phyloP scores from a whole-genome alignment of 2,329 filamentous ascomycete genomes.

The Fusarium beomiforme region DNA sequence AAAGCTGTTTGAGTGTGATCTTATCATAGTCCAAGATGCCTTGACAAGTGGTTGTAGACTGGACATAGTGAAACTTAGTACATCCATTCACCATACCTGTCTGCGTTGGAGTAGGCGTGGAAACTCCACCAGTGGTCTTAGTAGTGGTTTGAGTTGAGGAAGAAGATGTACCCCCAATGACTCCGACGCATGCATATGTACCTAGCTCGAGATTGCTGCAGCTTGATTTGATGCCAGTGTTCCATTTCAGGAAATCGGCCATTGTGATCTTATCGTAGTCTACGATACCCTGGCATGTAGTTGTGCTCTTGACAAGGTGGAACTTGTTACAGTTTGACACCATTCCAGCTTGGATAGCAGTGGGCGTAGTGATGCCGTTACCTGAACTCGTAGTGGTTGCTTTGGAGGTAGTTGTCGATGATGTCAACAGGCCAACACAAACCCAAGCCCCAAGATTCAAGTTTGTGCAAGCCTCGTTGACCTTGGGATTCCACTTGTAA shows the following conservation, averaged over 20 bases:
- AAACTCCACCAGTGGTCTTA: background rate
- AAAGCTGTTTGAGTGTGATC: background rate
- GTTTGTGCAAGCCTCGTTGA: background rate
- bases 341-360: background rate
- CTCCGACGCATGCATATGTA: background rate
- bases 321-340: constrained; percentile 7
- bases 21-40: background rate
- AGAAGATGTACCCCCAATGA: no score
- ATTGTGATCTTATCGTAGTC: constrained; percentile 3
- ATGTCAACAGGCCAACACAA: background rate
- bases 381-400: background rate
- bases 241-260: background rate
- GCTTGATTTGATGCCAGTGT: background rate
- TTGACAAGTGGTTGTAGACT: background rate
- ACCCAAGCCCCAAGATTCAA: background rate
- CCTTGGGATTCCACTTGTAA: background rate
- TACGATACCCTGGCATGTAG: background rate
- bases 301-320: background rate
- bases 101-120: background rate
- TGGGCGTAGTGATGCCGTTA: background rate
- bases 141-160: background rate
- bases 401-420: background rate
- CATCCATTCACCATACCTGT: background rate
- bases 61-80: background rate
- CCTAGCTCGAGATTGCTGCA: background rate